These are phyloP conservation scores for Citrus mangshanensis DNA, from an alignment of 345 rosid species.

Conservation along the genomic window DNA sequence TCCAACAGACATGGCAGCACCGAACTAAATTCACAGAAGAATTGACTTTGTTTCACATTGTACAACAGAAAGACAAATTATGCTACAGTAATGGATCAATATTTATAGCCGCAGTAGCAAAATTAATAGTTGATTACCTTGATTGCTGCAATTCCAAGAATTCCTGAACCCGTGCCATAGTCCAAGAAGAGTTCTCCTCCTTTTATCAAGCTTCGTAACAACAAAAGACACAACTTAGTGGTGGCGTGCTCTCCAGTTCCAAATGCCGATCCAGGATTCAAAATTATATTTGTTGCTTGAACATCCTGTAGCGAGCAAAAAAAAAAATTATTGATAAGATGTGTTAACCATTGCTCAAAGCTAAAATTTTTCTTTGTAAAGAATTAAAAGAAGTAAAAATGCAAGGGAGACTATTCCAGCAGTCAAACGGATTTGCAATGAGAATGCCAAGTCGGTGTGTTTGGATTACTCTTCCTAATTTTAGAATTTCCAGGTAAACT, in stretches of 20 bases:
- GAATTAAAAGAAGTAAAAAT: not conserved
- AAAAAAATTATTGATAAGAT: not conserved
- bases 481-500: not conserved
- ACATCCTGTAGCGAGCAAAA: constrained; percentile 38
- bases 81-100: too few species aligned
- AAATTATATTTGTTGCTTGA: constrained; percentile 65
- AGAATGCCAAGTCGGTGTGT: not conserved
- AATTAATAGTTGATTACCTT: constrained; percentile 41
- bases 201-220: constrained; percentile 54
- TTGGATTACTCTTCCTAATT: not conserved
- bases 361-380: not conserved
- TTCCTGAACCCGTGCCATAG: constrained; percentile 92
- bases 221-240: constrained; percentile 64
- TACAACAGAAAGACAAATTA: not conserved
- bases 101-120: not conserved
- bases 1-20: constrained; percentile 66
- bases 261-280: constrained; percentile 87
- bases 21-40: constrained; percentile 43
- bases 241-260: constrained; percentile 95
- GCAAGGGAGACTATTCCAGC: not conserved
- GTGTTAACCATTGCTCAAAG: not conserved
- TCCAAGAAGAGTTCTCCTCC: constrained; percentile 80
- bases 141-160: constrained; percentile 86
- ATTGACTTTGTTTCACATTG: not conserved
- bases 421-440: not conserved